These are phyloP conservation scores for Ramularia endophylla DNA, from an alignment of 2,329 filamentous ascomycete species.

Conservation along the genomic window DNA sequence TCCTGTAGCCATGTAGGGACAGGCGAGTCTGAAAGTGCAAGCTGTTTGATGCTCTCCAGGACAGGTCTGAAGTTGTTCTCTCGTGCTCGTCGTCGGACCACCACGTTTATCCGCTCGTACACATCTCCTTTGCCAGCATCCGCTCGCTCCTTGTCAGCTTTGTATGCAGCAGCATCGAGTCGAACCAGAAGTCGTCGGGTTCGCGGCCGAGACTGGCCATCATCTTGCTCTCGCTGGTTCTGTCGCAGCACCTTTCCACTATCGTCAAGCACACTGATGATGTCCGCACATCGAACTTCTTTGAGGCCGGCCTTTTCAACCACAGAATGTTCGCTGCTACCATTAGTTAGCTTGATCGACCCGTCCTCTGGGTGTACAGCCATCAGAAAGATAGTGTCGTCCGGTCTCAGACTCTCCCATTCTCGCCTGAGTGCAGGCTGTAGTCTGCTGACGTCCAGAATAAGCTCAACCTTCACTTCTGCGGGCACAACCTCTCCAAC, in stretches of 20 bases:
- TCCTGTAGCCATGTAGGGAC: conserved; percentile 91
- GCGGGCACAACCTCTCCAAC: conserved; percentile 80
- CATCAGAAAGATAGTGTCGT: conserved; percentile 85
- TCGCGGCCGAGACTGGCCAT: conserved; percentile 56
- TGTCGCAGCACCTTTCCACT: conserved; percentile 69
- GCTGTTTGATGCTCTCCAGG: conserved; percentile 80
- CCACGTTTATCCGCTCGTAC: conserved; percentile 77
- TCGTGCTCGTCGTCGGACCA: conserved; percentile 73
- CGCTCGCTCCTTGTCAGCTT: conserved; percentile 63
- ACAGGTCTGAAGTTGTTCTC: conserved; percentile 98
- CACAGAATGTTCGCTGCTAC: conserved; percentile 43
- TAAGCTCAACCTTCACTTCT: conserved; percentile 77
- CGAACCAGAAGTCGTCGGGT: conserved; percentile 70
- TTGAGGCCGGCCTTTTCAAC: conserved; percentile 60
- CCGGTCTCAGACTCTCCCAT: conserved; percentile 81
- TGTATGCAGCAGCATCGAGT: conserved; percentile 72
- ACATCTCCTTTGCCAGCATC: conserved; percentile 66
- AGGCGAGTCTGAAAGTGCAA: conserved; percentile 78
- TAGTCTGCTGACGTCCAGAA: conserved; percentile 75
- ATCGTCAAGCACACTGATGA: conserved; percentile 81
- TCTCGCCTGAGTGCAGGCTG: conserved; percentile 70
- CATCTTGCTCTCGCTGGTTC: conserved; percentile 45
- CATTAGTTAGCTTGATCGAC: conserved; percentile 50
- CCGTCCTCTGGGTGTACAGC: conserved; percentile 60
- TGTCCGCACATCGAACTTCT: conserved; percentile 72